Conservation (phyloP, 768 basidiomycete species). For the Lentinula aciculospora region DNA sequence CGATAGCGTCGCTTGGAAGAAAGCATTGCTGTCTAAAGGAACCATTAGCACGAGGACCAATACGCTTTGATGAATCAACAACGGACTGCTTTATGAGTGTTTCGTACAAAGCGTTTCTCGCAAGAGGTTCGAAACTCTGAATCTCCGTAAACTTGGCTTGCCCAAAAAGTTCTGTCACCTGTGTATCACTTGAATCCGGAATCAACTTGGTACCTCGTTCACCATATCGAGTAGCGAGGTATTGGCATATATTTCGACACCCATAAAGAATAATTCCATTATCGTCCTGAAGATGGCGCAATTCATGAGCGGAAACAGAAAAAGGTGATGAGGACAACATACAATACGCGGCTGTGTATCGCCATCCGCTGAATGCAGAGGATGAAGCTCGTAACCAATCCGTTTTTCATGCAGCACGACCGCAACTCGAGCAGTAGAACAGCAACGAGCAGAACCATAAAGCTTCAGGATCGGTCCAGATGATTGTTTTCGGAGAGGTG, state of each 20-base stretch:
- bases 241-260: background rate
- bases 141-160: conserved; percentile 29
- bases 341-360: conserved; percentile 39
- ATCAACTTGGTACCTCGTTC: background rate
- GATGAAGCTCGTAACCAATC: conserved; percentile 31
- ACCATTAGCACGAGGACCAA: background rate
- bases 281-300: background rate
- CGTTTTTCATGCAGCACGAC: conserved; percentile 32
- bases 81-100: conserved; percentile 28
- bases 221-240: background rate
- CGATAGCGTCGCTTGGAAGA: conserved; percentile 21
- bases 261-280: background rate
- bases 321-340: background rate
- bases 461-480: background rate
- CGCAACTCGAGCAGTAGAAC: conserved; percentile 35
- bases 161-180: conserved; percentile 25
- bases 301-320: background rate
- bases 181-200: conserved; percentile 6
- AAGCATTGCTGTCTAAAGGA: conserved; percentile 6
- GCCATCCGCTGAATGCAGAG: conserved; percentile 11
- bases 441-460: conserved; percentile 18
- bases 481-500: background rate
- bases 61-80: background rate
- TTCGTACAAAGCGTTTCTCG: conserved; percentile 30
- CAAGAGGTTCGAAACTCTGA: conserved; percentile 36